phyloP scores from a whole-genome alignment of 495 filamentous ascomycete genomes.

The Pseudevernia furfuracea region DNA sequence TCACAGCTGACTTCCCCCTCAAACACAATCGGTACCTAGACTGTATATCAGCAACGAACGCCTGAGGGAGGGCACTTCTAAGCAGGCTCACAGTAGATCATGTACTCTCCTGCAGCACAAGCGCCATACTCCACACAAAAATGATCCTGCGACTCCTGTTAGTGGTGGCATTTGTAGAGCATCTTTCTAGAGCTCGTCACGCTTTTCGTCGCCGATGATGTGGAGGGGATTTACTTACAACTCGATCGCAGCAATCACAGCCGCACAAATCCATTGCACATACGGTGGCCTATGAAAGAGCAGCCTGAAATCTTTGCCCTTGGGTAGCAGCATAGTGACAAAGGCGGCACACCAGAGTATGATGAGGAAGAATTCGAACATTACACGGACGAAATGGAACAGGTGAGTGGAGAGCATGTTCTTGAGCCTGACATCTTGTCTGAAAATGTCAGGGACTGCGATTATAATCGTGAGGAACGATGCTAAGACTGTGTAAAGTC shows the following conservation, averaged over 20 bases:
- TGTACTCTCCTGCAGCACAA: slow-evolving; percentile 3
- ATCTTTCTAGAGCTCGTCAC: not conserved
- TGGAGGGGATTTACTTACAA: slow-evolving; percentile 5
- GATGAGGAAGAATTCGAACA: slow-evolving; percentile 9
- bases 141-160: not conserved
- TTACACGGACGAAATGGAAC: slow-evolving; percentile 4
- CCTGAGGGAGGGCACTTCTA: not conserved
- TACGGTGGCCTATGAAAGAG: slow-evolving; percentile 22
- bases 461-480: slow-evolving; percentile 3
- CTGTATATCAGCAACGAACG: not conserved
- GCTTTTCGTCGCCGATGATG: not conserved
- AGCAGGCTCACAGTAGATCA: not conserved
- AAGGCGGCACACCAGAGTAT: slow-evolving; percentile 14
- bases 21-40: not conserved
- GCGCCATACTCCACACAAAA: slow-evolving; percentile 6
- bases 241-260: slow-evolving; percentile 13
- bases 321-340: slow-evolving; percentile 18
- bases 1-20: not conserved
- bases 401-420: not conserved
- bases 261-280: slow-evolving; percentile 15
- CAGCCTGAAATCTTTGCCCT: slow-evolving; percentile 23
- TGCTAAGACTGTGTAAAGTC: not conserved
- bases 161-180: not conserved
- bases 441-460: slow-evolving; percentile 1
- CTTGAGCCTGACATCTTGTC: not conserved